phyloP scores from a whole-genome alignment of 1,284 basidiomycete species.

The Coniferiporia sulphurascens region DNA sequence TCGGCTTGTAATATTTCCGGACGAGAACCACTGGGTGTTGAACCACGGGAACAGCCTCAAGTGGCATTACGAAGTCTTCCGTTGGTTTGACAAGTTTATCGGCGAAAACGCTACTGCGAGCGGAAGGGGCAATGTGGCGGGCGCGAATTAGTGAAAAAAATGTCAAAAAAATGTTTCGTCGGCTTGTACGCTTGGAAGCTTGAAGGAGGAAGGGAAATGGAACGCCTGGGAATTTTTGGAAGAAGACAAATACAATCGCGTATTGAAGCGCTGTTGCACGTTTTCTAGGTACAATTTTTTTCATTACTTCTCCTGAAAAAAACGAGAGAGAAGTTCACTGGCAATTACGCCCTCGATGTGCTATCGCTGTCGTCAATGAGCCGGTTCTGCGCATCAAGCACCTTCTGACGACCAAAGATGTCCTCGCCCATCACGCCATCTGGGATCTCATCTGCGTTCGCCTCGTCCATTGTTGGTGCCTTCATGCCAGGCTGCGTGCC shows the following conservation, averaged over 20 bases:
- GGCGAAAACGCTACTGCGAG: conserved; percentile 32
- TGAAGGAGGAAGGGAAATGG: not conserved
- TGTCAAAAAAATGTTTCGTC: not conserved
- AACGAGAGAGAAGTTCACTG: not conserved
- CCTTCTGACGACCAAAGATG: conserved; percentile 1
- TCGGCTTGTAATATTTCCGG: conserved; percentile 84
- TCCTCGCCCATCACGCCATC: conserved; percentile 5
- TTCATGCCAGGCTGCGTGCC: conserved; percentile 6
- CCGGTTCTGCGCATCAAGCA: conserved; percentile 9
- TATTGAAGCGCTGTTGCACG: not conserved
- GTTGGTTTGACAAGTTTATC: conserved; percentile 78
- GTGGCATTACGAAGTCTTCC: conserved; percentile 87
- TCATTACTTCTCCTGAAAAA: not conserved
- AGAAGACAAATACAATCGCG: not conserved
- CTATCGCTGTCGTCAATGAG: conserved; percentile 9
- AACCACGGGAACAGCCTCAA: conserved; percentile 75
- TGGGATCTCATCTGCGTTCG: not conserved
- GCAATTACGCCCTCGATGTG: not conserved
- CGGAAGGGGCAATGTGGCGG: not conserved
- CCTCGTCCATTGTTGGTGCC: not conserved
- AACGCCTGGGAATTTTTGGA: not conserved
- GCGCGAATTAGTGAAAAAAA: not conserved
- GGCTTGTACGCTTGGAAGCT: not conserved
- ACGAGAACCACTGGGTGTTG: conserved; percentile 91
- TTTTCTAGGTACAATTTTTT: not conserved